These are phyloP conservation scores for Barnettozyma wickerhamii DNA, from an alignment of 805 yeast species.

Conservation along the genomic window DNA sequence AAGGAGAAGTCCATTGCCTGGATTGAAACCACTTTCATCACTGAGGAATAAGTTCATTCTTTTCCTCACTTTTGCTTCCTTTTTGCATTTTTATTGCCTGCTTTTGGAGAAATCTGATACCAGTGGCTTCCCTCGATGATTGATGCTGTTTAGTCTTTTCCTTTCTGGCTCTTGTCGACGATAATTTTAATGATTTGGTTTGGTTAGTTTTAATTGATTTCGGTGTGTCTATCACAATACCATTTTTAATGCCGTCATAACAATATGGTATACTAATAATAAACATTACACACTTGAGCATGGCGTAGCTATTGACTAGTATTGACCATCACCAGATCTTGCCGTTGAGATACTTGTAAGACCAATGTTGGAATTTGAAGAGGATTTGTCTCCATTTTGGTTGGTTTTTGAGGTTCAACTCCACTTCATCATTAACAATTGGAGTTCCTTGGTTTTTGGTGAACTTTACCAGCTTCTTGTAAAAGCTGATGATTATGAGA, in stretches of 20 bases:
- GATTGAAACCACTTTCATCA: slow-evolving; percentile 79
- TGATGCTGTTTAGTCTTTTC: too few relatives aligned
- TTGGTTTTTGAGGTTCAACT: slow-evolving; percentile 31
- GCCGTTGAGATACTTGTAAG: slow-evolving; percentile 25
- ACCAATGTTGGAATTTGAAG: slow-evolving; percentile 26
- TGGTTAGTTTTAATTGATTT: too few relatives aligned
- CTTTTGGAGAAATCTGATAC: too few relatives aligned
- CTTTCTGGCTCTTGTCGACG: too few relatives aligned
- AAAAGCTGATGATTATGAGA: slow-evolving; percentile 53
- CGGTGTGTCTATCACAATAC: too few relatives aligned
- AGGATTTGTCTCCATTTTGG: slow-evolving; percentile 24
- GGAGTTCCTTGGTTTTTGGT: slow-evolving; percentile 37
- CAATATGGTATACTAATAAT: too few relatives aligned
- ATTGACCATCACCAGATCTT: slow-evolving; percentile 1
- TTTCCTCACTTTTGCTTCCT: background rate
- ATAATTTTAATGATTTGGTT: too few relatives aligned
- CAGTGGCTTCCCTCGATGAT: too few relatives aligned
- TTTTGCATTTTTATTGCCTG: background rate
- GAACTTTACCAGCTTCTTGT: slow-evolving; percentile 48
- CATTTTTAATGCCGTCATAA: too few relatives aligned
- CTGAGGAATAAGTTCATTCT: slow-evolving; percentile 23
- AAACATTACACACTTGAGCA: too few relatives aligned
- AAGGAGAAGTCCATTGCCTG: slow-evolving; percentile 64
- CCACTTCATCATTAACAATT: slow-evolving; percentile 29
- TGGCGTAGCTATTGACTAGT: too few relatives aligned